Conservation (phyloP, 2,329 filamentous ascomycete genomes). For the Rhynchosporium graminicola region DNA sequence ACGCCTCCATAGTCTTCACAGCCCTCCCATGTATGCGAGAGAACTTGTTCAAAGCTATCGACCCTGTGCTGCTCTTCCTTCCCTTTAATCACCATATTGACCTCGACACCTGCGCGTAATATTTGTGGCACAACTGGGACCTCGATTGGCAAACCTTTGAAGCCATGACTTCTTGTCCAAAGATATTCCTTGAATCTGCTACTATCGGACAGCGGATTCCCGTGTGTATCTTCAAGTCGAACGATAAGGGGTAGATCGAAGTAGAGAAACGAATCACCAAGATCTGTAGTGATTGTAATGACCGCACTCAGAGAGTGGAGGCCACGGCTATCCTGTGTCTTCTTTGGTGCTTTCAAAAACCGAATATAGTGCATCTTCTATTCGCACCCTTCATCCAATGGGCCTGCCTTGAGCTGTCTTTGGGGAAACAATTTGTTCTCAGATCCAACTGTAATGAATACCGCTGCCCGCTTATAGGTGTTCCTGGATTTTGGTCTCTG, state of each 20-base stretch:
- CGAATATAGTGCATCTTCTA: slow-evolving; percentile 61
- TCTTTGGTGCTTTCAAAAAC: slow-evolving; percentile 63
- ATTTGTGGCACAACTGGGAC: slow-evolving; percentile 18
- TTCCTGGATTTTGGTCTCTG: not conserved
- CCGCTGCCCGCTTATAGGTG: not conserved
- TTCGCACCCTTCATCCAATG: not conserved
- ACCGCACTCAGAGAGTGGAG: slow-evolving; percentile 45
- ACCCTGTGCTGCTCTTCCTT: slow-evolving; percentile 17
- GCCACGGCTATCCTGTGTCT: slow-evolving; percentile 35
- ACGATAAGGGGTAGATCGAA: slow-evolving; percentile 37
- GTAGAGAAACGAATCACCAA: slow-evolving; percentile 48
- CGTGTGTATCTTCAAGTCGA: slow-evolving; percentile 23
- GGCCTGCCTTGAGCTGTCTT: not conserved
- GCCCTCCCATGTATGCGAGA: not conserved
- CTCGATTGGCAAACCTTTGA: slow-evolving; percentile 32
- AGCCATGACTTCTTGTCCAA: slow-evolving; percentile 36
- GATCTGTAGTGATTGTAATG: slow-evolving; percentile 67
- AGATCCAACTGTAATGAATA: not conserved
- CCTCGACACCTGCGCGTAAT: not conserved
- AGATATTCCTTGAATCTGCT: slow-evolving; percentile 21
- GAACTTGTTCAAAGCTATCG: slow-evolving; percentile 22
- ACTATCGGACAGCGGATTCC: slow-evolving; percentile 11
- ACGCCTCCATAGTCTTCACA: slow-evolving; percentile 25
- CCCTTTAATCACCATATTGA: slow-evolving; percentile 31
- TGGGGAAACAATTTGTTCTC: not conserved